Percentiles rank a stretch among this genome's conserved stretches.
Evolutionary conservation across 768 basidiomycete species (phyloP).

Genomic region (Polyporus arcularius): DNA sequence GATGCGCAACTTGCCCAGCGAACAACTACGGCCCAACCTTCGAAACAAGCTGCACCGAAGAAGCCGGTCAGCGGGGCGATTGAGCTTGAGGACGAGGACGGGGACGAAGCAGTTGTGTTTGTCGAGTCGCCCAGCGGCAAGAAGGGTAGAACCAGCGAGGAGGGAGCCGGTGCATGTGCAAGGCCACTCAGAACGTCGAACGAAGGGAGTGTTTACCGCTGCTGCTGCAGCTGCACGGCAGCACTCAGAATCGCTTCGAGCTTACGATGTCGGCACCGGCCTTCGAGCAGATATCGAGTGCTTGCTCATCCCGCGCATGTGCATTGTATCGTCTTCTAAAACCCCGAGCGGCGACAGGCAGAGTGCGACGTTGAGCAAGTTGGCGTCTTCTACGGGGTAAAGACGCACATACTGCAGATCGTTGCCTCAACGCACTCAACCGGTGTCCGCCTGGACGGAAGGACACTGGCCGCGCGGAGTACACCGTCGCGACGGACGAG

Average conservation of each 20-base stretch:
- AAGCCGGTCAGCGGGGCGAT: constrained; percentile 11
- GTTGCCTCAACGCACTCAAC: constrained; percentile 95
- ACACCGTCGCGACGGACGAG: constrained; percentile 91
- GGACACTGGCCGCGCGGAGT: constrained; percentile 91
- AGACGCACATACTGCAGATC: constrained; percentile 93
- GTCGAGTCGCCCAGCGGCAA: constrained; percentile 9
- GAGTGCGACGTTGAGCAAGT: constrained; percentile 90
- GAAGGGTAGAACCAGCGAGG: constrained; percentile 12
- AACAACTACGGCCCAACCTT: constrained; percentile 31
- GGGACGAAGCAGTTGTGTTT: constrained; percentile 20
- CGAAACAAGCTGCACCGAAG: constrained; percentile 14
- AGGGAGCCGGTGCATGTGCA: too few relatives aligned
- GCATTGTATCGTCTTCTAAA: constrained; percentile 41
- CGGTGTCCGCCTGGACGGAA: constrained; percentile 95
- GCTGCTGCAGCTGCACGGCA: constrained; percentile 1
- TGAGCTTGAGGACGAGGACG: constrained; percentile 22
- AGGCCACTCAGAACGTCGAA: constrained; percentile 17
- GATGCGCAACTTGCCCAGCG: background rate
- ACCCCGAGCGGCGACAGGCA: constrained; percentile 67
- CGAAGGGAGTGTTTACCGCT: background rate
- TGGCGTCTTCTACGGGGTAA: constrained; percentile 94
- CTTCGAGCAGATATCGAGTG: constrained; percentile 56
- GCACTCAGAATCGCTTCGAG: background rate
- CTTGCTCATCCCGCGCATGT: constrained; percentile 42
- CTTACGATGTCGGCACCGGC: constrained; percentile 40